Evolutionary conservation across 192 early-diverging fungal species (phyloP).

Genomic region (Backusella luteola): DNA sequence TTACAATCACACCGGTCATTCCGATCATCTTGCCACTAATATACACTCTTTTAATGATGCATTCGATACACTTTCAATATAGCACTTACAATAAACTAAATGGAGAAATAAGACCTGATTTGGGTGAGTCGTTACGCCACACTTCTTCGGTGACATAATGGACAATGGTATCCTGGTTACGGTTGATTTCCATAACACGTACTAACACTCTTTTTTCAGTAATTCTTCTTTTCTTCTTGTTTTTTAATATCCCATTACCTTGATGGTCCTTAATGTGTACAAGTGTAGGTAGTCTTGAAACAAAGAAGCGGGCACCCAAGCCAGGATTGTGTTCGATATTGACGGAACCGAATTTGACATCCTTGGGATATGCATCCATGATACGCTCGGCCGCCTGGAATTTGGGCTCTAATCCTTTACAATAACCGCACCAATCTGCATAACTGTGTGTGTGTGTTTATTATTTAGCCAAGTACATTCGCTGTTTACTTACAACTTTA

Average conservation of each 20-base stretch:
- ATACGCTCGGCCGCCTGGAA: constrained; percentile 15
- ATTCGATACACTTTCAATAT: neutral
- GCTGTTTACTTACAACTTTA: constrained; percentile 28
- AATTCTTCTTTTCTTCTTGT: neutral
- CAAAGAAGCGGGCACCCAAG: constrained; percentile 33
- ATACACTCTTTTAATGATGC: neutral
- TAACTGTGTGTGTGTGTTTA: constrained; percentile 14
- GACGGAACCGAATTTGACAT: constrained; percentile 22
- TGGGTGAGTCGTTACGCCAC: constrained; percentile 14
- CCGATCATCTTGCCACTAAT: constrained; percentile 8
- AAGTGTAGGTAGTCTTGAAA: constrained; percentile 30
- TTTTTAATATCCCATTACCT: constrained; percentile 8
- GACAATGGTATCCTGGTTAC: neutral
- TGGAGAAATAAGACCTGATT: constrained; percentile 20
- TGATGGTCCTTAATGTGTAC: constrained; percentile 35
- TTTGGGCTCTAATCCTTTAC: constrained; percentile 18
- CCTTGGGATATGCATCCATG: neutral
- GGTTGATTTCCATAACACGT: neutral
- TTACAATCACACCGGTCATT: constrained; percentile 4
- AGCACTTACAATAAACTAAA: constrained; percentile 20
- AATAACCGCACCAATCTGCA: constrained; percentile 34
- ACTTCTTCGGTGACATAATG: neutral
- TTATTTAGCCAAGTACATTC: neutral
- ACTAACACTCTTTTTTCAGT: constrained; percentile 11
- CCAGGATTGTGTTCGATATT: constrained; percentile 33